Evolutionary conservation across 176 grass and related monocot genomes (phyloP), one percentile per base, ranked within the genome.

Genomic region (Elaeis guineensis): DNA sequence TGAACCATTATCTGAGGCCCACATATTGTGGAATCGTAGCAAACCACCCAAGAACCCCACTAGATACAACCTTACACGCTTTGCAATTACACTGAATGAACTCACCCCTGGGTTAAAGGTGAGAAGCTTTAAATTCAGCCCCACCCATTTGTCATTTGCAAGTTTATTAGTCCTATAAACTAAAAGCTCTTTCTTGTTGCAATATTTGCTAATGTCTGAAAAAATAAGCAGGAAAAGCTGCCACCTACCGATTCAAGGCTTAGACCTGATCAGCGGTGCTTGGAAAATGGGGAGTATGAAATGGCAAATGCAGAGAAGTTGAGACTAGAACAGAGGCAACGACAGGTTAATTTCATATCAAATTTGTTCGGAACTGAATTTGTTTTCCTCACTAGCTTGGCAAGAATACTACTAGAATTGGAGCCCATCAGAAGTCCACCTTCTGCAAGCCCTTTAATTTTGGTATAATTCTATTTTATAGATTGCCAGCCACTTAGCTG

Each of bases 201-300:
- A 44, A 44, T 44, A 12, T 12, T 44, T 44, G 35, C 11, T 14
- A 12, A 2, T 44, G 35, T 66, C 5, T 16, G 32, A 71, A 69
- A 19, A 54, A 35, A 62, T 71, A 19, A 79, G 22, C 78, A 98
- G 88, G 94, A 89, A 73, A 93, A 89, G 65, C 63, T 98, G 61
- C 88, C 94, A 71, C 94, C 93, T 2, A 98, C 94, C 20, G 94
- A 98, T 74, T 98, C 94, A 58, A 86, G 94, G 72, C 80, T 98
- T 61, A 81, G 94, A 63, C 94, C 94, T 16, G 94, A 98, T 62
- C 94, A 98, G 79, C 81, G 85, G 61, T 89, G 94, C 69, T 60
- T 98, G 58, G 94, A 98, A 73, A 93, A 98, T 52, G 94, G 94
- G 60, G 94, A 98, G 75, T 98, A 81, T 81, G 88, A 93, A 72